These are phyloP conservation scores for Periglandula ipomoeae DNA, from an alignment of 2,329 filamentous ascomycete genomes.

Conservation along the genomic window DNA sequence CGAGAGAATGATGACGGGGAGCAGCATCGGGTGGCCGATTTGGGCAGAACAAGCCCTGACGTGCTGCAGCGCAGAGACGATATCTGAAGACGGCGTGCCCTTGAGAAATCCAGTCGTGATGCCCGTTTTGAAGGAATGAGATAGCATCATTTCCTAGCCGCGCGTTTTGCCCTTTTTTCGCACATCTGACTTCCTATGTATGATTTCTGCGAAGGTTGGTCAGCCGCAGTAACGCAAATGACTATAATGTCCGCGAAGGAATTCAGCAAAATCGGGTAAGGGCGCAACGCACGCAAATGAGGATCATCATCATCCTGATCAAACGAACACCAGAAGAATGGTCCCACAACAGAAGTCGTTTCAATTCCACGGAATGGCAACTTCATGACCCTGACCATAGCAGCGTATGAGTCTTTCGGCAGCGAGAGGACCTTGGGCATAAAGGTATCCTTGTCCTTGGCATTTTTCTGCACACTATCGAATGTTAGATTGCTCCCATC, in stretches of 20 bases:
- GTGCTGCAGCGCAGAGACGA: conserved; percentile 39
- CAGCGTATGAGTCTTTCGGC: conserved; percentile 37
- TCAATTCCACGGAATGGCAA: conserved; percentile 51
- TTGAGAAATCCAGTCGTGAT: conserved; percentile 54
- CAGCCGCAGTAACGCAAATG: too few relatives aligned
- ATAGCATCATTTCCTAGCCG: conserved; percentile 56
- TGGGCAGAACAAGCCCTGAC: conserved; percentile 39
- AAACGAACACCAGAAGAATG: conserved; percentile 52
- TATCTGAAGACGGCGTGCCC: conserved; percentile 48
- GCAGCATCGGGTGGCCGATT: conserved; percentile 47
- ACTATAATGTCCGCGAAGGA: too few relatives aligned
- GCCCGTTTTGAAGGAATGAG: conserved; percentile 42
- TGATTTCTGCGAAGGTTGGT: conserved; percentile 36
- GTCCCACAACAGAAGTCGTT: conserved; percentile 48
- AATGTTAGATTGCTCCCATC: not conserved
- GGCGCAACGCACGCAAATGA: conserved; percentile 41
- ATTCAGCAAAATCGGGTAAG: too few relatives aligned
- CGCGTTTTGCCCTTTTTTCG: conserved; percentile 54
- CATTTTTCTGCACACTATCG: conserved; percentile 45
- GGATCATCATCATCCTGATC: conserved; percentile 48
- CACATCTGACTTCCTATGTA: conserved; percentile 58
- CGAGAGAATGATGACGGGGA: conserved; percentile 49
- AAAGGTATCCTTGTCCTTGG: conserved; percentile 49
- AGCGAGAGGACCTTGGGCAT: conserved; percentile 45
- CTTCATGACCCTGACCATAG: conserved; percentile 45